Evolutionary conservation across 2,329 filamentous ascomycete species (phyloP), one percentile per base, ranked within the genome.

Genomic region (Xylaria sp.): DNA sequence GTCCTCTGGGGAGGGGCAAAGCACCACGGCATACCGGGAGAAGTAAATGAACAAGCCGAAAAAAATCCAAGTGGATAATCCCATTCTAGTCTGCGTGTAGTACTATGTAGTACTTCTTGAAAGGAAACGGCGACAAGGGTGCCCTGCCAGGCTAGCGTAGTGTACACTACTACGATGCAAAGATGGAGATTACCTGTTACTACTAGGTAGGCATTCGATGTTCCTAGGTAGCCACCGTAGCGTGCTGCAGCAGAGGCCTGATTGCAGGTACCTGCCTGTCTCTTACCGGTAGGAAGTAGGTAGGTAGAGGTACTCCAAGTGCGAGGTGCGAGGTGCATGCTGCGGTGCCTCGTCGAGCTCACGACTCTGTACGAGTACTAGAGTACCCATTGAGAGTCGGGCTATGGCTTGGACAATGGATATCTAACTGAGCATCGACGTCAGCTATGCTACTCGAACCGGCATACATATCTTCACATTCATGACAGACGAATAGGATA

Each of bases 71-170:
- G 59, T 63, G 57, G 63, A 60, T 58, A 58, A 52, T 56, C 55
- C 62, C 59, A 55, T 59, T 58, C 65, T 63, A 55, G 66, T 64
- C 66, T 70, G 69, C 71, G 69, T 69, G 68, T 55, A 59, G 53
- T 59, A n/a, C n/a, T n/a, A n/a, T n/a, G n/a, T n/a, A 52, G 58
- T 64, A 63, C 42, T 67, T 65, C 67, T 60, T 57, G 59, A 61
- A 62, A 9, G 60, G 63, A 54, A 66, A 67, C 63, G 65, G 68
- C 61, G 63, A 67, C 66, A 52, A 63, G 62, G 66, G 59, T 55
- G 54, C 68, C 70, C 65, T 68, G 68, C 61, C 66, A 61, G 55
- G 57, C 59, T 63, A 60, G 58, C 39, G n/a, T 39, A 46, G 54
- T 18, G 34, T 35, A 48, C 46, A 49, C 19, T 34, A n/a, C 48